Evolutionary conservation across 2,329 filamentous ascomycete genomes (phyloP), one percentile per base, ranked within the genome.

Genomic region (Aspergillus ruber): DNA sequence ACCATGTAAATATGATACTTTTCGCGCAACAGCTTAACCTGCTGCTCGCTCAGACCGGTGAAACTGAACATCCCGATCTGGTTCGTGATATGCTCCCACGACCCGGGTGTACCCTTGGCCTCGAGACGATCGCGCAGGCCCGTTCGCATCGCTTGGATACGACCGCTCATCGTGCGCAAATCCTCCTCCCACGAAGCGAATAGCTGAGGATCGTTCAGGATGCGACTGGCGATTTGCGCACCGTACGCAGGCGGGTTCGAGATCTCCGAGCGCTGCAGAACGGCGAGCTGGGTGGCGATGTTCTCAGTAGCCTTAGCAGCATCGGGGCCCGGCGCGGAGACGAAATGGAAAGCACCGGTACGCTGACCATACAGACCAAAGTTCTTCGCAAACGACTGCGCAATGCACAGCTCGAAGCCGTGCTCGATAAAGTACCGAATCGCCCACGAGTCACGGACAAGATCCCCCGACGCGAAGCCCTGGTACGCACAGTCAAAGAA

Each of bases 11-110:
- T 65, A 51, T 76, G 74, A 67, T 71, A 74, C 60, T 75, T 73
- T 45, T 73, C 69, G 27, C 70, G 60, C 50, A 76, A 55, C 42
- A 66, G 58, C 55, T 62, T 56, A 3, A 81, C 76, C 52, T 80
- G 77, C 3, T 62, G 50, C 49, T 75, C 71, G 4, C 51, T 73
- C 50, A 82, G 62, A 0, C 78, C 79, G 0, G 76, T 77, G 48
- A 95, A 98, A 69, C 85, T 91, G 75, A 98, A 98, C 93, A 98
- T 98, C 74, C 93, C 93, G 65, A 98, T 98, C 79, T 98, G 93
- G 62, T 94, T 88, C 13, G 90, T 96, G 67, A 98, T 95, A 73
- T 98, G 93, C 64, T 90, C 88, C 93, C 93, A 98, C 12, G 81
- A 86, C 27, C 91, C 91, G 0, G 91, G 91, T 0, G 93, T 96